Evolutionary conservation across 805 yeast species (phyloP), one percentile per base, ranked within the genome.

Genomic region (Myxozyma vanderwaltii): DNA sequence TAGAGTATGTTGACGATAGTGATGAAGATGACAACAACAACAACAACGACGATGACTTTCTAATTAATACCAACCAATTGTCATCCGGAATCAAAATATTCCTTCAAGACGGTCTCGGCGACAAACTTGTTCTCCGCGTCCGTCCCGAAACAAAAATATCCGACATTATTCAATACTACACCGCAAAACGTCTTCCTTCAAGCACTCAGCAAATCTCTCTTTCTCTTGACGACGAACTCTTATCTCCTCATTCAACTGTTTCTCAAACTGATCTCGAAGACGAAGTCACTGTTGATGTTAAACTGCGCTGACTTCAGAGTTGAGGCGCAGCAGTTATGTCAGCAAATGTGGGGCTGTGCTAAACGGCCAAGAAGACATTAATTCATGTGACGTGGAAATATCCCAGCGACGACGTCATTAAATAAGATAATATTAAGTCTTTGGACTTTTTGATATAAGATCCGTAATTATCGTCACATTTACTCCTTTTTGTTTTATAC

Each of bases 211-310:
- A 7, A 10, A 36, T 64, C 29, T 17, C 40, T 17, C 51, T 64
- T 8, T 49, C 29, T 44, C 36, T 64, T 36, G 67, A 64, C 41
- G 59, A 59, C 47, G 67, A 64, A 41, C 33, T 31, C 21, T 31
- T 64, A 15, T 38, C 24, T 1, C 41, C 48, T n/a, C n/a, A n/a
- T n/a, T n/a, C n/a, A n/a, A n/a, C n/a, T n/a, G n/a, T n/a, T n/a
- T n/a, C n/a, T n/a, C n/a, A n/a, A n/a, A 52, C 62, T 15, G 67
- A 64, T 33, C 35, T 64, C 29, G 67, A 64, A 43, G 67, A 64
- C 38, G 67, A 64, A 35, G 54, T 51, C 40, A 63, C 66, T 21
- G 52, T 64, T 40, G 67, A 64, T 33, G 66, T 64, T 12, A 29
- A 47, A 13, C 51, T 62, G 23, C 47, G 63, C 13, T 41, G 21